phyloP scores from a whole-genome alignment of 2,329 filamentous ascomycete species.

The Talaromyces piceae region DNA sequence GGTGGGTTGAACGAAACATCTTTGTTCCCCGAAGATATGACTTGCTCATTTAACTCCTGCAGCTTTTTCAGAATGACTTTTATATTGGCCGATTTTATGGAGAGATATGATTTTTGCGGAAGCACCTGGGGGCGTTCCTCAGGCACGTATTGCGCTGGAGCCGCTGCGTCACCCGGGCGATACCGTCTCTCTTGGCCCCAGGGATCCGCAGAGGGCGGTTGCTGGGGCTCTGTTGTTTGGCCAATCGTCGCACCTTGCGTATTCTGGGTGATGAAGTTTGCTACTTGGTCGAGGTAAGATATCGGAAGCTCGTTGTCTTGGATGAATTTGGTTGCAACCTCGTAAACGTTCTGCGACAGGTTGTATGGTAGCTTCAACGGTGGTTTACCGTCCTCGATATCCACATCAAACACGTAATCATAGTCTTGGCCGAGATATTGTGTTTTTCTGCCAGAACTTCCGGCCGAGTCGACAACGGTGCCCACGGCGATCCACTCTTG shows the following conservation, averaged over 20 bases:
- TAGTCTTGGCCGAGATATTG: conserved; percentile 79
- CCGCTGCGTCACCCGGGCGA: conserved; percentile 58
- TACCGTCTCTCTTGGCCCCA: conserved; percentile 74
- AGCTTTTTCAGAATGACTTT: conserved; percentile 69
- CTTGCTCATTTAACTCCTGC: conserved; percentile 59
- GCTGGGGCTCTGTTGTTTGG: conserved; percentile 42
- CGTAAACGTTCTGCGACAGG: conserved; percentile 83
- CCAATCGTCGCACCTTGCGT: conserved; percentile 82
- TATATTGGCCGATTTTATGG: conserved; percentile 65
- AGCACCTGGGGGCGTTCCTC: conserved; percentile 51
- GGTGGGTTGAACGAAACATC: conserved; percentile 65
- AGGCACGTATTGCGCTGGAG: conserved; percentile 17
- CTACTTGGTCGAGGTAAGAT: conserved; percentile 81
- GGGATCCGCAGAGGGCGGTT: conserved; percentile 52
- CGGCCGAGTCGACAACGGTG: conserved; percentile 85
- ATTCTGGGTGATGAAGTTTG: conserved; percentile 85
- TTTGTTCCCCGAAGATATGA: conserved; percentile 65
- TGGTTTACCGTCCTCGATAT: conserved; percentile 90
- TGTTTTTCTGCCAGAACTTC: conserved; percentile 70
- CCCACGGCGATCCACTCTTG: conserved; percentile 80
- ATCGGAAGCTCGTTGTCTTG: conserved; percentile 81
- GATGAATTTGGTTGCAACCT: conserved; percentile 84
- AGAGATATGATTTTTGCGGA: conserved; percentile 72
- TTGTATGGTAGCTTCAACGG: conserved; percentile 93
- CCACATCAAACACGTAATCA: conserved; percentile 94